Conservation (phyloP, 805 yeast species). For the Zygosaccharomyces kombuchaensis region DNA sequence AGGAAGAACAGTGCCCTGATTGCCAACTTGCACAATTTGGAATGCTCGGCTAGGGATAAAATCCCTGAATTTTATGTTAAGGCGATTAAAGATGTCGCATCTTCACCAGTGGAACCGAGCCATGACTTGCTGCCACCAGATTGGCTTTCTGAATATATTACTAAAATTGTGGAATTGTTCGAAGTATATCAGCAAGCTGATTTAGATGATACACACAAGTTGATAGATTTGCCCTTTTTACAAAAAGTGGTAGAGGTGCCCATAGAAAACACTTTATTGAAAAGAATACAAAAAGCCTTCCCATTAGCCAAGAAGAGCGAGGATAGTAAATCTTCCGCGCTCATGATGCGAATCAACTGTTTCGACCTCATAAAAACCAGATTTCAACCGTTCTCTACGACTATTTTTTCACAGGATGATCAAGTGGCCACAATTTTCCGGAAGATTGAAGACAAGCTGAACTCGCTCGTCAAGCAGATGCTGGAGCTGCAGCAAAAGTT, state of each 20-base stretch:
- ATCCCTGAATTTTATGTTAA: slow-evolving; percentile 18
- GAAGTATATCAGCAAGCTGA: slow-evolving; percentile 48
- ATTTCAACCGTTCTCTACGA: slow-evolving; percentile 37
- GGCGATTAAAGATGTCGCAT: slow-evolving; percentile 30
- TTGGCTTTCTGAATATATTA: slow-evolving; percentile 63
- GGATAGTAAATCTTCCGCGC: slow-evolving; percentile 22
- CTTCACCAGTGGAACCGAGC: slow-evolving; percentile 33
- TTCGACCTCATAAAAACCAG: slow-evolving; percentile 57
- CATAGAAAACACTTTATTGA: slow-evolving; percentile 25
- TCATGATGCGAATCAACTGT: slow-evolving; percentile 52
- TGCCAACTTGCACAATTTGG: slow-evolving; percentile 17
- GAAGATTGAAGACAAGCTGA: slow-evolving; percentile 34
- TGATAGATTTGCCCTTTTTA: slow-evolving; percentile 42
- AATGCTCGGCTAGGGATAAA: slow-evolving; percentile 20
- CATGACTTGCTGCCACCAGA: slow-evolving; percentile 76
- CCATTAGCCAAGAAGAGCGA: slow-evolving; percentile 30
- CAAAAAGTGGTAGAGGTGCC: slow-evolving; percentile 42
- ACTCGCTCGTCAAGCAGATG: slow-evolving; percentile 31
- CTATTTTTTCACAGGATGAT: slow-evolving; percentile 37
- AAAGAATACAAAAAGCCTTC: slow-evolving; percentile 30
- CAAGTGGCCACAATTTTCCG: slow-evolving; percentile 14
- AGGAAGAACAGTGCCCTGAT: slow-evolving; percentile 21
- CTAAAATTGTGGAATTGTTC: slow-evolving; percentile 47
- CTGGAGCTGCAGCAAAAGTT: slow-evolving; percentile 43
- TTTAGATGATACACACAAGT: slow-evolving; percentile 25